Base-by-base conservation (phyloP, 768 basidiomycete genomes). In the Boletales sp. region DNA sequence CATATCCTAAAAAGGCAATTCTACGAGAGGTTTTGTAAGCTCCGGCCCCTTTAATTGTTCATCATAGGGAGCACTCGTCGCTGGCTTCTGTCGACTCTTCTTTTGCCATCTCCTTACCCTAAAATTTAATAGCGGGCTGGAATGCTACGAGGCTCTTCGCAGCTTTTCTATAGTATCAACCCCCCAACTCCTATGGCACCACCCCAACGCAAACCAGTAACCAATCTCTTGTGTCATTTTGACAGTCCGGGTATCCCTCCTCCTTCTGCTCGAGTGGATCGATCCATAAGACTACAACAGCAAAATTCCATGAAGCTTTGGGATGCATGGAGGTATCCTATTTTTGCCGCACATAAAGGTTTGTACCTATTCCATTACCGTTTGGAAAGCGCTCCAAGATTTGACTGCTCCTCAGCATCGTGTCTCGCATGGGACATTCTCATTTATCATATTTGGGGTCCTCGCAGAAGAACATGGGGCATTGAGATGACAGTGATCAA, bases 401-500 rank as follows among this genome's bases (percentile, higher is more conserved):
- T 36, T 52, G 38, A 61, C 15, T 37, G 15, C 48, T 11, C 21
- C 10, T 14, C 30, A 68, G 67, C 56, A 35, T 68, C 68, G 19
- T 56, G 58, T 24, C 60, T 83, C 7, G 81, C 84, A 4, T 71
- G 76, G 12, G 93, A 90, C 46, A 76, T 97, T 21, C 67, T 95
- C 41, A 74, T 78, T 8, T 87, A 97, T 64, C 81, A 86, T 54
- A 71, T 97, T 36, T 87, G 83, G 74, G 95, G 95, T 4, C 94
- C 95, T 1, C 83, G 87, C 38, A 83, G 84, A 62, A 87, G 88
- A 63, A 84, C 87, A 7, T 99, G 95, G 95, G 92, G 94, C 1
- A 84, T 94, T 46, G 88, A 90, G 70, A 91, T 97, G 89, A 94
- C 94, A 3, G 77, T 95, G 29, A 79, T 92, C 13, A 81, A 81